Evolutionary conservation across 805 yeast species (phyloP), one percentile per base, ranked within the genome.

Genomic region (Ogataea dorogensis): DNA sequence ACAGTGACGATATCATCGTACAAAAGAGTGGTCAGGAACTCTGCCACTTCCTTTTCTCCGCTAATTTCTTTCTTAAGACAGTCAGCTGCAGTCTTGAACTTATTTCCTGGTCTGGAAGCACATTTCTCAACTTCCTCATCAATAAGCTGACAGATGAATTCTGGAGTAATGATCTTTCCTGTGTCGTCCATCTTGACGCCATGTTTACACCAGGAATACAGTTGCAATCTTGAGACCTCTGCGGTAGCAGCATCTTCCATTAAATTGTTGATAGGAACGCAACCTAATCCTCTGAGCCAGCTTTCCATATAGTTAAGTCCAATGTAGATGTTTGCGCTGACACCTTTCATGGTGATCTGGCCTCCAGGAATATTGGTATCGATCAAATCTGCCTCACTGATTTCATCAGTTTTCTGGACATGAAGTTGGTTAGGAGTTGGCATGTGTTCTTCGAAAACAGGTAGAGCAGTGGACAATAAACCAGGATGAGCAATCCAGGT

Each of bases 231-330:
- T 23, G 89, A 80, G 24, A 84, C 94, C 63, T 84, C 94, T 25
- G 93, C 91, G 33, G 94, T 84, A 21, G 93, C 93, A 18, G 94
- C 94, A 61, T 84, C 94, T 64, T 84, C 94, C 94, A 84, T 84
- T 61, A 84, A 69, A 59, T 78, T 76, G 67, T 84, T 83, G 60
- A 84, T 84, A 48, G 94, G 91, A 43, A 82, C 89, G 71, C 93
- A 84, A 11, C 94, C 94, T 36, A 79, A 65, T 42, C 87, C 87
- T 59, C 88, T 73, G 52, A 83, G 72, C 94, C 94, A 84, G 19
- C 89, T 86, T 65, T 84, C 93, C 71, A 83, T 83, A 60, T 84
- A 84, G 46, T 81, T 77, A 49, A 84, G 66, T 27, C 93, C 93
- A 61, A 84, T 83, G 54, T 77, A 75, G 50, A 83, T 70, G 63